Evolutionary conservation across 2,329 filamentous ascomycete species (phyloP), one percentile per base, ranked within the genome.

Genomic region (Fusarium chaquense): DNA sequence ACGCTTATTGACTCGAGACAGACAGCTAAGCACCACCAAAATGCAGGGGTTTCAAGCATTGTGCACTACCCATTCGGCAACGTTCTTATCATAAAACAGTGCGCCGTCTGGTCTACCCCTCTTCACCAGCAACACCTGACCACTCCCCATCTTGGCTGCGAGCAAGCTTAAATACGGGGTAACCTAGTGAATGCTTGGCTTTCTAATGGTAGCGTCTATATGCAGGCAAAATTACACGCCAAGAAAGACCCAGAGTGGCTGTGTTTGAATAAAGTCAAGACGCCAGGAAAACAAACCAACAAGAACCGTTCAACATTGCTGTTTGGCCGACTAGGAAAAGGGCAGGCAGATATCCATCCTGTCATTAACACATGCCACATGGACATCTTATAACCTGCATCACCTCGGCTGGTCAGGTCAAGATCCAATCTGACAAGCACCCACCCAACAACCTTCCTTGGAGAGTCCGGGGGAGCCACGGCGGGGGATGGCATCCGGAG

Each of bases 141-240:
- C 72, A 64, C 30, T 18, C 54, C 62, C 58, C 58, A 70, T 67
- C 69, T 75, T 72, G 70, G 72, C 69, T 38, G 38, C 36, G 43
- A 61, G 57, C 67, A 33, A 62, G 45, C 45, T 46, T 66, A 65
- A 38, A 71, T 62, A 64, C 56, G 66, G 66, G 65, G 66, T 66
- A 69, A 43, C 57, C 53, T 65, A 65, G 61, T 38, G 32, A 57
- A 58, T 58, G 57, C 72, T 73, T 73, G 63, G 70, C 70, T 73
- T 46, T 58, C 56, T 62, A 54, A 63, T 56, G 58, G 72, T 66
- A 61, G 70, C 70, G 65, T 46, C 45, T 50, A 18, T 22, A 51
- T 63, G 61, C 50, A 55, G 41, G 33, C 52, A 46, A 47, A 57
- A 52, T 53, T 32, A 36, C 43, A 49, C 47, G 62, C 62, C 62